A percentile compares a stretch with the other conserved stretches of the same genome.
These are phyloP conservation scores for Chrysophaeum taylorii DNA, from an alignment of 352 stramenopile genomes.

Conservation along the genomic window DNA sequence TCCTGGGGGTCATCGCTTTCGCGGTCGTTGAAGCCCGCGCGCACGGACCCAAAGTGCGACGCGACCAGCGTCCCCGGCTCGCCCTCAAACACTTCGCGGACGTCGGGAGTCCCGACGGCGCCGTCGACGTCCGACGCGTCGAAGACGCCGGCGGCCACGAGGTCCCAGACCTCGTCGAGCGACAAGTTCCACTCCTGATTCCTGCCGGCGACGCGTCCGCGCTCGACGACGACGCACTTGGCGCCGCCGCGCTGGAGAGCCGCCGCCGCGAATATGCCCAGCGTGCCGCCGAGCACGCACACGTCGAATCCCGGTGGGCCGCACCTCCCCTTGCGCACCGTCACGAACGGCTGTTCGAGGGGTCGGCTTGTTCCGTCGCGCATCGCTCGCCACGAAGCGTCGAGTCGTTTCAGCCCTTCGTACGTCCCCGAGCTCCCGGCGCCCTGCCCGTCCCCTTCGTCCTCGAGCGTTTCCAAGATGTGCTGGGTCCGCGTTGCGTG, in stretches of 20 bases:
- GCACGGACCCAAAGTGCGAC: constrained; percentile 33
- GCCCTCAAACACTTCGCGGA: constrained; percentile 29
- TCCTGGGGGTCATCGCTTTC: constrained; percentile 16
- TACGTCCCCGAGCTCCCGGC: neutral
- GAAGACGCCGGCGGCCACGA: constrained; percentile 47
- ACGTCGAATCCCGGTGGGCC: constrained; percentile 42
- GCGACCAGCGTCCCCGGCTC: constrained; percentile 19
- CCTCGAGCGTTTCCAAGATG: neutral
- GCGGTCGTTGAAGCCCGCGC: constrained; percentile 30
- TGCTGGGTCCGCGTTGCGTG: neutral
- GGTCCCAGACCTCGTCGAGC: constrained; percentile 50
- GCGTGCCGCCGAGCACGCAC: constrained; percentile 53
- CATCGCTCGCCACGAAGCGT: neutral
- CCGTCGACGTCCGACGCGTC: constrained; percentile 45
- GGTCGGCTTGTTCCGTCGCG: neutral
- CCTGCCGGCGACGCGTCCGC: constrained; percentile 42
- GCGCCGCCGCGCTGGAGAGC: constrained; percentile 46
- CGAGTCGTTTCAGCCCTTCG: neutral
- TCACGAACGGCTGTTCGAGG: neutral
- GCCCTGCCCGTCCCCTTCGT: neutral
- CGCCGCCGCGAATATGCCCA: constrained; percentile 60
- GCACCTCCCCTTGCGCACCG: neutral
- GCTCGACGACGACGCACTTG: constrained; percentile 49
- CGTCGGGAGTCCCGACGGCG: constrained; percentile 42
- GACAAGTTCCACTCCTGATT: constrained; percentile 65